phyloP scores from a whole-genome alignment of 192 early-diverging fungal species.

The Umbelopsis isabellina region DNA sequence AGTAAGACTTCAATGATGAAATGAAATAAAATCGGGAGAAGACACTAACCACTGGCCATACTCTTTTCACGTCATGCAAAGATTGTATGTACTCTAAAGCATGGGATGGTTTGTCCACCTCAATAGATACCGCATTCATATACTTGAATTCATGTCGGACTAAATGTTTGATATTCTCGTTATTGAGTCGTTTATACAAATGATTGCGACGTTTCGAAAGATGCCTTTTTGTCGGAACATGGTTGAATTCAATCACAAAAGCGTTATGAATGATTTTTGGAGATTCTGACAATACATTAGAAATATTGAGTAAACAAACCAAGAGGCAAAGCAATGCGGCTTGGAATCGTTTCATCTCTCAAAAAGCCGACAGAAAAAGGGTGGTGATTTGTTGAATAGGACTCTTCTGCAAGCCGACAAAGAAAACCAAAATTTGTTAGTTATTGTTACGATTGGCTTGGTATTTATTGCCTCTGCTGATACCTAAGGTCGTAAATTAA shows the following conservation, averaged over 20 bases:
- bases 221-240: constrained; percentile 13
- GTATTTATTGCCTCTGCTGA: not conserved
- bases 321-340: not conserved
- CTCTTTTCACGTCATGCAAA: constrained; percentile 37
- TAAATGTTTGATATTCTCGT: constrained; percentile 30
- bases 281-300: not conserved
- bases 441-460: not conserved
- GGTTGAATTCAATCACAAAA: constrained; percentile 34
- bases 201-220: constrained; percentile 22
- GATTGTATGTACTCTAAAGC: constrained; percentile 33
- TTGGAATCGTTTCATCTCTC: constrained; percentile 2
- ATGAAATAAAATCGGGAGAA: not conserved
- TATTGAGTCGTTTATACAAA: constrained; percentile 31
- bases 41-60: constrained; percentile 49
- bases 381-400: not conserved
- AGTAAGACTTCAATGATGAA: not conserved
- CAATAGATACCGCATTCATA: constrained; percentile 52
- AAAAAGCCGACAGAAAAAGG: not conserved
- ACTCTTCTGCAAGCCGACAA: not conserved
- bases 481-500: constrained; percentile 9
- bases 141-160: constrained; percentile 47
- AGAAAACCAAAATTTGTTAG: too few species aligned
- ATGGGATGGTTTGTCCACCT: constrained; percentile 36
- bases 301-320: not conserved
- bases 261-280: constrained; percentile 24